Evolutionary conservation across 192 early-diverging fungal species (phyloP).

Genomic region (Gonapodya prolifera): DNA sequence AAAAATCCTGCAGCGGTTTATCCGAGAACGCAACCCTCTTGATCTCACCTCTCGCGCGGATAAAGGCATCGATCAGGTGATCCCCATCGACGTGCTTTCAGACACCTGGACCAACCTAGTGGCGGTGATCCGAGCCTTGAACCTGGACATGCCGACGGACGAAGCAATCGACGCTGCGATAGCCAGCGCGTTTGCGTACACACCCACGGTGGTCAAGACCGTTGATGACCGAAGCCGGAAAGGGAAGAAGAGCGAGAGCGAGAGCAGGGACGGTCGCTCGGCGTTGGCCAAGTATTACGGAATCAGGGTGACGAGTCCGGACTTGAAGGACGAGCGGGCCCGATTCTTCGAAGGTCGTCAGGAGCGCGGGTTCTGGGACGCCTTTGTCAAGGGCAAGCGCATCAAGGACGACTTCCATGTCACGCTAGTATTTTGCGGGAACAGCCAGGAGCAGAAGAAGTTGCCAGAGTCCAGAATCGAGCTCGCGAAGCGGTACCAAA

Average conservation of each 20-base stretch:
- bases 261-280: conserved; percentile 13
- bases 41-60: background rate
- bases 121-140: conserved; percentile 22
- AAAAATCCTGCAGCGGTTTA: background rate
- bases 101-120: conserved; percentile 32
- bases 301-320: conserved; percentile 12
- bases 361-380: conserved; percentile 8
- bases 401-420: background rate
- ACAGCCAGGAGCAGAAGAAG: background rate
- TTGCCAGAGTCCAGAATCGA: conserved; percentile 44
- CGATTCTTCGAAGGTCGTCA: background rate
- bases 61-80: conserved; percentile 41
- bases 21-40: background rate
- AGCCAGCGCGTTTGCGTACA: conserved; percentile 23
- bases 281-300: conserved; percentile 18
- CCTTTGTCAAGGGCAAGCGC: background rate
- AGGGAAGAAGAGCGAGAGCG: conserved; percentile 7
- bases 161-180: conserved; percentile 41
- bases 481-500: conserved; percentile 12
- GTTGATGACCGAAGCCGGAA: conserved; percentile 9
- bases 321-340: conserved; percentile 12
- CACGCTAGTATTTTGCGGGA: background rate
- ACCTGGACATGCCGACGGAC: conserved; percentile 21
- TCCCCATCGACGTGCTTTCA: conserved; percentile 40
- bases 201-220: conserved; percentile 22